A percentile compares a stretch with the other conserved stretches of the same genome.
Evolutionary conservation across 1,139 yeast species (phyloP).

Genomic region (Saccharomyces hybrid): DNA sequence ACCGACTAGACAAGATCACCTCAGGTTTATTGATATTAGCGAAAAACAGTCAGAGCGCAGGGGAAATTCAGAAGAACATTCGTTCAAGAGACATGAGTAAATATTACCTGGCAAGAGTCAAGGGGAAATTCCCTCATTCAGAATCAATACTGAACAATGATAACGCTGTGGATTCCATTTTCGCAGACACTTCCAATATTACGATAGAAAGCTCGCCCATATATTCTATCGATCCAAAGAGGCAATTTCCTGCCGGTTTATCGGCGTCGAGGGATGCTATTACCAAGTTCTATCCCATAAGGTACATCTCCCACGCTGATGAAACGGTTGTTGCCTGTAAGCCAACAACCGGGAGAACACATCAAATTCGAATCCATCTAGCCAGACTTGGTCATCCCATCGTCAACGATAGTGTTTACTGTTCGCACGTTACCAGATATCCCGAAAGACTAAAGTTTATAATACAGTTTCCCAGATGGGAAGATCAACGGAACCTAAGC

Average conservation of each 20-base stretch:
- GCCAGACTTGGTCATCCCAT: conserved; percentile 62
- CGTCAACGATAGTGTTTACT: conserved; percentile 57
- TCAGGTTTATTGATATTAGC: conserved; percentile 66
- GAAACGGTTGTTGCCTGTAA: conserved; percentile 56
- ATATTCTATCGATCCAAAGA: conserved; percentile 63
- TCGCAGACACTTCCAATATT: conserved; percentile 29
- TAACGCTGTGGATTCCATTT: conserved; percentile 1
- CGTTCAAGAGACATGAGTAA: conserved; percentile 37
- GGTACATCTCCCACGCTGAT: conserved; percentile 31
- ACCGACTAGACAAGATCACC: conserved; percentile 65
- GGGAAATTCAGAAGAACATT: conserved; percentile 39
- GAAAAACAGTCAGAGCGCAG: conserved; percentile 40
- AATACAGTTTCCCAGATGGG: conserved; percentile 65
- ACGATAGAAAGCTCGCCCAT: conserved; percentile 53
- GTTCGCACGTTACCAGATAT: conserved; percentile 25
- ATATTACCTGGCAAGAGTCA: conserved; percentile 53
- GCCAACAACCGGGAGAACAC: conserved; percentile 71
- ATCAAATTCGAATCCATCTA: conserved; percentile 70
- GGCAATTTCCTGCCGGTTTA: conserved; percentile 28
- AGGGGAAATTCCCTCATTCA: conserved; percentile 46
- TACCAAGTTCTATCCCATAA: conserved; percentile 37
- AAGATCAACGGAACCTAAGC: conserved; percentile 44
- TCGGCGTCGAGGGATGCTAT: conserved; percentile 34
- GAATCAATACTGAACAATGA: conserved; percentile 11
- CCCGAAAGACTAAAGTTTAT: conserved; percentile 23